These are phyloP conservation scores for Aureobasidium melanogenum DNA, from an alignment of 2,329 filamentous ascomycete genomes.

Conservation along the genomic window DNA sequence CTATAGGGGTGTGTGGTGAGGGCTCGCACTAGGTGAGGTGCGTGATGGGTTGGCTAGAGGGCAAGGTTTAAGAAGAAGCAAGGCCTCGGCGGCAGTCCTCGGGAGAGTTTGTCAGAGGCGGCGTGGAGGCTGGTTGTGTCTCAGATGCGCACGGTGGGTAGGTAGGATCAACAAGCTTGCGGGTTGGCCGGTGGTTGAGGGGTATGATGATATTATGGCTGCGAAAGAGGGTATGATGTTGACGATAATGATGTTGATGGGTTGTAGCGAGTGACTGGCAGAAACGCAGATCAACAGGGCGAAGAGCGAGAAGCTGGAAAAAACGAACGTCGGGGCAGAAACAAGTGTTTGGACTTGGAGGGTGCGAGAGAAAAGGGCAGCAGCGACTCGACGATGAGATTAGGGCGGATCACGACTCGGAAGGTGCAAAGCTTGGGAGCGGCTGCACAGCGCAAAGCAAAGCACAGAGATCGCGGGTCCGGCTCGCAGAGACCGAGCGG, in stretches of 20 bases:
- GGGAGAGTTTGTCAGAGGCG: not conserved
- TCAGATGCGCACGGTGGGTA: constrained; percentile 7
- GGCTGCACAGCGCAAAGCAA: constrained; percentile 1
- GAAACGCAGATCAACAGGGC: constrained; percentile 2
- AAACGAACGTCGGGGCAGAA: constrained; percentile 9
- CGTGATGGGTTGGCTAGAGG: not conserved
- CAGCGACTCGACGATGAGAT: constrained; percentile 6
- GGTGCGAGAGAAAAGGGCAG: constrained; percentile 11
- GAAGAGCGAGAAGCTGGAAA: not conserved
- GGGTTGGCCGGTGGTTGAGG: constrained; percentile 4
- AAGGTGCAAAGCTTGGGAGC: constrained; percentile 11
- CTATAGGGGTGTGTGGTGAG: not conserved
- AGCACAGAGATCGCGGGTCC: constrained; percentile 10
- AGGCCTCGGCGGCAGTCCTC: constrained; percentile 5
- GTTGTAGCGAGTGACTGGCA: constrained; percentile 2
- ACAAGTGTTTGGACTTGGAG: constrained; percentile 9
- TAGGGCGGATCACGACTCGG: constrained; percentile 11
- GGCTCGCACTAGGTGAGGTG: not conserved
- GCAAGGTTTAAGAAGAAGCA: constrained; percentile 5
- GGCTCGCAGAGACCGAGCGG: constrained; percentile 11
- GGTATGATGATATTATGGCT: not conserved
- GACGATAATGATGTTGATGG: not conserved
- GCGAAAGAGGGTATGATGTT: not conserved
- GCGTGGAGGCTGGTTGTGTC: constrained; percentile 4
- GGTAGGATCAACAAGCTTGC: constrained; percentile 10